Percentiles rank a stretch among this genome's conserved stretches.
Evolutionary conservation across 805 yeast species (phyloP).

Genomic region (Lipomyces orientalis): DNA sequence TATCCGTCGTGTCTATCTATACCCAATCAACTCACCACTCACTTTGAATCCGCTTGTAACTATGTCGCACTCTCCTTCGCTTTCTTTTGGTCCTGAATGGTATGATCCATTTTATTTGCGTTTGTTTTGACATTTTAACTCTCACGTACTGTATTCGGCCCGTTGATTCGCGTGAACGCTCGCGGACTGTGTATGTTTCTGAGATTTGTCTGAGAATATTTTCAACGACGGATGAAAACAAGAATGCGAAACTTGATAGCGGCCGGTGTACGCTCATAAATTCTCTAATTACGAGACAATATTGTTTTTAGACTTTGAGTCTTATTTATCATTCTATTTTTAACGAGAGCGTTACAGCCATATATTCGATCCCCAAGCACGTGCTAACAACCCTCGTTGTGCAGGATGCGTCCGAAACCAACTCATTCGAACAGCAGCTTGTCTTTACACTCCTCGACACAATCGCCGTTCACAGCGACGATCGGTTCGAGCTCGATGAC

Average conservation of each 20-base stretch:
- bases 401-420: constrained; percentile 32
- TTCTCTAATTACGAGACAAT: neutral
- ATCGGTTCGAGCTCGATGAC: neutral
- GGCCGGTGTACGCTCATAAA: neutral
- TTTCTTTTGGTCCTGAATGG: constrained; percentile 45
- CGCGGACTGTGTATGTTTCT: neutral
- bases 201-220: neutral
- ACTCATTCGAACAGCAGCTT: constrained; percentile 13
- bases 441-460: constrained; percentile 2
- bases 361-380: neutral
- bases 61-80: constrained; percentile 43
- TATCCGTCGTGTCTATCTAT: neutral
- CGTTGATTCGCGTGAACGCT: neutral
- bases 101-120: constrained; percentile 29
- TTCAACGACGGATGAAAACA: neutral
- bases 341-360: neutral
- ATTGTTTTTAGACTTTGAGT: neutral
- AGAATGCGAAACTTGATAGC: neutral
- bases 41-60: neutral
- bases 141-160: neutral
- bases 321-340: neutral
- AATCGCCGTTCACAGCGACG: neutral
- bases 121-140: neutral
- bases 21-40: neutral
- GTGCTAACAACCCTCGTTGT: neutral